These are phyloP conservation scores for Camelina laxa DNA, from an alignment of 345 rosid species.

Conservation along the genomic window DNA sequence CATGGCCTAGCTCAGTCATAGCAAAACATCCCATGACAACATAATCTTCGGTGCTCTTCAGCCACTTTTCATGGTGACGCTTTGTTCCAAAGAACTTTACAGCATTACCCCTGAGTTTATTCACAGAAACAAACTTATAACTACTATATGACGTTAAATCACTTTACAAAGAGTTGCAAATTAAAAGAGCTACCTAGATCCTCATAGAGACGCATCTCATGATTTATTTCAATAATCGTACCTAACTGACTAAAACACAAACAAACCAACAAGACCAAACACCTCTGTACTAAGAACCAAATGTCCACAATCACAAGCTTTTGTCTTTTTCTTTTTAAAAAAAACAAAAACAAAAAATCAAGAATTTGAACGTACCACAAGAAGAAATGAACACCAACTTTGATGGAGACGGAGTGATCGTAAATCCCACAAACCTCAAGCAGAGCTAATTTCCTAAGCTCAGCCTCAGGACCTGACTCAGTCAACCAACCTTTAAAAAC, in stretches of 20 bases:
- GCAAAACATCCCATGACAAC: conserved; percentile 89
- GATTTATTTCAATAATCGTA: neutral
- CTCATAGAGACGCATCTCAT: neutral
- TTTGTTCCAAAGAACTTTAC: conserved; percentile 80
- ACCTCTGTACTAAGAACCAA: neutral
- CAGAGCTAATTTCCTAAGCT: conserved; percentile 64
- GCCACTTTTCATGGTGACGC: conserved; percentile 93
- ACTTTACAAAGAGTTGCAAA: neutral
- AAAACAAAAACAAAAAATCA: neutral
- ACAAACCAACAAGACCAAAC: neutral
- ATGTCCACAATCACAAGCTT: neutral
- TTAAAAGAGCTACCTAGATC: conserved; percentile 10
- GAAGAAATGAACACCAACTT: conserved; percentile 85
- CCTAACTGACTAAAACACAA: neutral
- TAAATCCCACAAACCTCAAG: conserved; percentile 59
- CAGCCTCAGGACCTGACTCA: conserved; percentile 55
- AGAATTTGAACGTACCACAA: conserved; percentile 57
- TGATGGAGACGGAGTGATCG: conserved; percentile 76
- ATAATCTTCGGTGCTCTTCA: conserved; percentile 69
- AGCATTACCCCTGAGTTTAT: conserved; percentile 82
- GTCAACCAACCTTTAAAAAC: conserved; percentile 83
- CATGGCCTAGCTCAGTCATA: conserved; percentile 97
- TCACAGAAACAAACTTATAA: conserved; percentile 49
- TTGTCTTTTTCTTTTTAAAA: neutral
- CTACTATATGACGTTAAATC: neutral